Base-by-base conservation (phyloP, 805 yeast genomes). In the Saccharomycopsis fermentans region DNA sequence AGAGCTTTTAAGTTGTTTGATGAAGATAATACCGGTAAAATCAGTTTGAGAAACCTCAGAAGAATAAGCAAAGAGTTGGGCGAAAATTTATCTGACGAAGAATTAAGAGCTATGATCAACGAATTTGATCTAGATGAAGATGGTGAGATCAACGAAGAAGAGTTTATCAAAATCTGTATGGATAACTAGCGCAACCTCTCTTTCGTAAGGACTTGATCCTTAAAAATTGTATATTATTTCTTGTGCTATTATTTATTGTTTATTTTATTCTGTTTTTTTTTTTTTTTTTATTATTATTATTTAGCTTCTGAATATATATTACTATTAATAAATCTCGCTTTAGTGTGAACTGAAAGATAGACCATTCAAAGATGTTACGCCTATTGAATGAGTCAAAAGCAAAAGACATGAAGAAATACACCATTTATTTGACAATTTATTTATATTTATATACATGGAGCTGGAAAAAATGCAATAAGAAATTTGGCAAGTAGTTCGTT, bases 41-140 rank as follows among this genome's bases (percentile, higher is more conserved):
- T 91, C 63, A 81, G 87, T 58, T 74, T 92, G 55, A 79, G 91
- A 63, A 87, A 90, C 68, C 77, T 94, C 60, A 81, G 95, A 70
- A 79, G 94, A 61, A 96, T 92, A 1, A 94, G 97, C 11, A 87
- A 87, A 65, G 97, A 92, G 64, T 73, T 94, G 59, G 97, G 97
- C 2, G 99, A 94, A 70, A 87, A 86, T 65, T 74, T 94, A 59
- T 84, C 89, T 5, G 99, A 94, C 65, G 96, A 90, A 60, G 99
- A 94, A 68, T 75, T 94, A 55, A 79, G 87, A 64, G 97, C 97
- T 4, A 94, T 94, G 99, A 94, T 94, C 63, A 96, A 91, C 62
- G 98, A 92, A 70, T 94, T 94, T 68, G 99, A 94, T 72, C 73
- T 91, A 55, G 97, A 94, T 69, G 96, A 89, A 58, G 98, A 94